Evolutionary conservation across 2,329 filamentous ascomycete genomes (phyloP).

Genomic region (Epichloe festucae): DNA sequence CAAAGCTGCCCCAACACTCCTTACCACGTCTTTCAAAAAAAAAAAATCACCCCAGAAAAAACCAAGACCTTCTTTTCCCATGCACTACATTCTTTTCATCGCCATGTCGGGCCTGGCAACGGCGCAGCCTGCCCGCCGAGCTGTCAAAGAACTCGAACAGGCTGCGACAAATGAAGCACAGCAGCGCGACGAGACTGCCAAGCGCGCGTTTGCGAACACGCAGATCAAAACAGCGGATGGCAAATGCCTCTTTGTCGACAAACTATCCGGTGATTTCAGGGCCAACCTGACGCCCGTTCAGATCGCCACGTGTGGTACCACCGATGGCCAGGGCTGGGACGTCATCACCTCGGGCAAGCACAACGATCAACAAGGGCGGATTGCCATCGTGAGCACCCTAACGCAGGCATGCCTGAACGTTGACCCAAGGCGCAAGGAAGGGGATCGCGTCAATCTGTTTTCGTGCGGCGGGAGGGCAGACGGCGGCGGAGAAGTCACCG

Average conservation of each 20-base stretch:
- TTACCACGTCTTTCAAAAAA: not conserved
- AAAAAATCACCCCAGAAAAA: not conserved
- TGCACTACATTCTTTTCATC: not conserved
- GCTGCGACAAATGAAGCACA: slow-evolving; percentile 32
- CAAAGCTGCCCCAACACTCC: not conserved
- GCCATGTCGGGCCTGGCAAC: not conserved
- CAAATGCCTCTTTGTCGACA: slow-evolving; percentile 32
- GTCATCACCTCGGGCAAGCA: slow-evolving; percentile 37
- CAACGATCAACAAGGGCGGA: slow-evolving; percentile 30
- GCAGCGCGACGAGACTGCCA: slow-evolving; percentile 29
- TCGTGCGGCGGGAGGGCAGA: slow-evolving; percentile 46
- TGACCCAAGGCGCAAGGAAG: slow-evolving; percentile 19
- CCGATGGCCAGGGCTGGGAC: slow-evolving; percentile 32
- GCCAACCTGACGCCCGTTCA: slow-evolving; percentile 34
- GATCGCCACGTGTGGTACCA: slow-evolving; percentile 28
- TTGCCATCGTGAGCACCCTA: slow-evolving; percentile 41
- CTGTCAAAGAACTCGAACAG: slow-evolving; percentile 28
- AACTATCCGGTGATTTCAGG: slow-evolving; percentile 33
- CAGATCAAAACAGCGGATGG: slow-evolving; percentile 32
- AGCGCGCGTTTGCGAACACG: slow-evolving; percentile 29
- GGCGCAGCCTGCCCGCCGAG: not conserved
- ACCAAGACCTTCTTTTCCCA: not conserved
- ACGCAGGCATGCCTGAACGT: slow-evolving; percentile 48
- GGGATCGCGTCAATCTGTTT: slow-evolving; percentile 40
- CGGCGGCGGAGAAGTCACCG: slow-evolving; percentile 34